phyloP scores from a whole-genome alignment of 257 asterid genomes.

The Solanum tarijense region DNA sequence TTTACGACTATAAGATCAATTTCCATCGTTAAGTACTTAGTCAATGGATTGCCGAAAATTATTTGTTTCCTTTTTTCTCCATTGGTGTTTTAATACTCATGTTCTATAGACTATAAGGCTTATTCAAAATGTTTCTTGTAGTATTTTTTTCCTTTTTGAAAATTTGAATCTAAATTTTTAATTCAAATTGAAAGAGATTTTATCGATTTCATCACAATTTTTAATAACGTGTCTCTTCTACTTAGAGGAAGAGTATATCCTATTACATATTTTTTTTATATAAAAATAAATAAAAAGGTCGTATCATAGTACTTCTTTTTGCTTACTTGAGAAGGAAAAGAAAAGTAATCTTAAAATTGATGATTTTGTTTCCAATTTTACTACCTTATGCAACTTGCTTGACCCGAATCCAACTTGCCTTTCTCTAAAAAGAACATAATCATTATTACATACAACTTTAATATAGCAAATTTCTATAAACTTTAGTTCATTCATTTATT shows the following conservation, averaged over 20 bases:
- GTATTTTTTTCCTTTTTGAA: background rate
- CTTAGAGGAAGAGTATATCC: background rate
- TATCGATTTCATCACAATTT: background rate
- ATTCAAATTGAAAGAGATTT: background rate
- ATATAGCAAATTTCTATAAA: background rate
- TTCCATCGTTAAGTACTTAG: background rate
- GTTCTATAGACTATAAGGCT: background rate
- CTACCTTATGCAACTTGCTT: background rate
- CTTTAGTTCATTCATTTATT: background rate
- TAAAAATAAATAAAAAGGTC: background rate
- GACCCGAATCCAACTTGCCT: background rate
- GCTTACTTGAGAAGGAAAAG: background rate
- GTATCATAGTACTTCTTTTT: background rate
- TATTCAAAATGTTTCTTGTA: background rate
- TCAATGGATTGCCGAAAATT: background rate
- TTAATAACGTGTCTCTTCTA: background rate
- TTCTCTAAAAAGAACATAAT: background rate
- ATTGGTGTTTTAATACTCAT: background rate
- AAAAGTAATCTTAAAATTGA: background rate
- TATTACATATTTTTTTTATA: background rate
- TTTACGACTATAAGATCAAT: background rate
- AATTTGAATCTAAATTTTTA: background rate
- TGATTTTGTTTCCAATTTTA: background rate
- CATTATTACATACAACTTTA: background rate
- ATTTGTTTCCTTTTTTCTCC: background rate